Percentiles rank a stretch among this genome's conserved stretches.
phyloP scores from a whole-genome alignment of 306 rosid species.

The Cicer judaicum region DNA sequence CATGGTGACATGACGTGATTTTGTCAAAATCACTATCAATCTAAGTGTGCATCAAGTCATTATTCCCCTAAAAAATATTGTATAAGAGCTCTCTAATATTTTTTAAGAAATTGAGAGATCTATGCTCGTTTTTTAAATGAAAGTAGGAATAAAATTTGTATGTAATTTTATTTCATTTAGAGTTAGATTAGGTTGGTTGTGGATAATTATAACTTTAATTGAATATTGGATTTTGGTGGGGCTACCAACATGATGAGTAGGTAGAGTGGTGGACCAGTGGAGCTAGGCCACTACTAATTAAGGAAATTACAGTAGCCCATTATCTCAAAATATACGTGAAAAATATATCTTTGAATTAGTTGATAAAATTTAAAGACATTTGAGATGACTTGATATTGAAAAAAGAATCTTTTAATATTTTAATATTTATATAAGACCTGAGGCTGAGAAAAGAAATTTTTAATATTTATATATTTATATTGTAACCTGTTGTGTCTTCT shows the following conservation, averaged over 20 bases:
- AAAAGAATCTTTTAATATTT: too few species aligned
- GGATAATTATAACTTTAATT: constrained; percentile 29
- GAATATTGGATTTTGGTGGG: constrained; percentile 35
- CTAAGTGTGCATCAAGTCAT: neutral
- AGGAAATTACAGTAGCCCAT: neutral
- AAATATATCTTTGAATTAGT: too few species aligned
- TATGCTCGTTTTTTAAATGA: neutral
- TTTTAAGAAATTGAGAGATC: neutral
- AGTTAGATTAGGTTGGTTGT: constrained; percentile 33
- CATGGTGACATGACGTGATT: too few species aligned
- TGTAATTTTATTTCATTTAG: constrained; percentile 10
- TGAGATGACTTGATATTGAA: too few species aligned
- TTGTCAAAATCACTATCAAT: too few species aligned
- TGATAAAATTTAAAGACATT: too few species aligned
- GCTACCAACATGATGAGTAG: constrained; percentile 33
- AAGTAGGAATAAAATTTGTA: constrained; percentile 11
- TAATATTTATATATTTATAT: too few species aligned
- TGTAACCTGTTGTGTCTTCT: neutral
- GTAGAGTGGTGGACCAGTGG: constrained; percentile 9
- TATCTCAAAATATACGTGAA: neutral
- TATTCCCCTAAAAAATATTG: neutral
- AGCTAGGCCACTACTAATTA: neutral
- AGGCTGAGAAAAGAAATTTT: too few species aligned
- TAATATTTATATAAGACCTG: too few species aligned
- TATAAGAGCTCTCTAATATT: neutral